Evolutionary conservation across 768 basidiomycete species (phyloP).

Genomic region (Dioszegia aurantiaca): DNA sequence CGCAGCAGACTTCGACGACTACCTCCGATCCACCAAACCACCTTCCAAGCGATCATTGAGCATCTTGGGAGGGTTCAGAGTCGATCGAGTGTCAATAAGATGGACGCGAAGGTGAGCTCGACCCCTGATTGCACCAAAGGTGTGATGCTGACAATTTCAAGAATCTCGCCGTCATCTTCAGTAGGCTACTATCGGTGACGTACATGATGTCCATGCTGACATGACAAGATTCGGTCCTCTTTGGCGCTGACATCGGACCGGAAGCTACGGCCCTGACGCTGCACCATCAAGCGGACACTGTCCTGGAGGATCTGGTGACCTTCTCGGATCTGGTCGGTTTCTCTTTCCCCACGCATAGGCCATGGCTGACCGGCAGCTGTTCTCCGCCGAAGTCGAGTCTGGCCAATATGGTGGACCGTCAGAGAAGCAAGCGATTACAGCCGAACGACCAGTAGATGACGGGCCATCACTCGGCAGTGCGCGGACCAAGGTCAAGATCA

Average conservation of each 20-base stretch:
- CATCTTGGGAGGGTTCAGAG: constrained; percentile 73
- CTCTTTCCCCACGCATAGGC: not conserved
- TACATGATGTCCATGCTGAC: not conserved
- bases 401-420: constrained; percentile 19
- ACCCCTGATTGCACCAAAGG: not conserved
- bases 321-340: constrained; percentile 60
- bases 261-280: constrained; percentile 2
- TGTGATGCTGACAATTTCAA: constrained; percentile 34
- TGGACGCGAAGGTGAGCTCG: constrained; percentile 65
- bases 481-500: constrained; percentile 31
- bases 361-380: constrained; percentile 30
- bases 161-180: constrained; percentile 88
- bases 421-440: constrained; percentile 30
- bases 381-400: constrained; percentile 29
- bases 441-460: constrained; percentile 34
- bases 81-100: constrained; percentile 74
- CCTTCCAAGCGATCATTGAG: constrained; percentile 73
- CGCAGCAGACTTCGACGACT: constrained; percentile 82
- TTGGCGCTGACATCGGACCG: constrained; percentile 9
- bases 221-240: not conserved
- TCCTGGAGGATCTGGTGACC: constrained; percentile 83
- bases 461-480: constrained; percentile 37
- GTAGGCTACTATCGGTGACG: constrained; percentile 38
- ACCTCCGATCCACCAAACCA: constrained; percentile 78
- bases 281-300: constrained; percentile 57